Conservation (phyloP, 805 yeast species). For the Lipomyces sp. region DNA sequence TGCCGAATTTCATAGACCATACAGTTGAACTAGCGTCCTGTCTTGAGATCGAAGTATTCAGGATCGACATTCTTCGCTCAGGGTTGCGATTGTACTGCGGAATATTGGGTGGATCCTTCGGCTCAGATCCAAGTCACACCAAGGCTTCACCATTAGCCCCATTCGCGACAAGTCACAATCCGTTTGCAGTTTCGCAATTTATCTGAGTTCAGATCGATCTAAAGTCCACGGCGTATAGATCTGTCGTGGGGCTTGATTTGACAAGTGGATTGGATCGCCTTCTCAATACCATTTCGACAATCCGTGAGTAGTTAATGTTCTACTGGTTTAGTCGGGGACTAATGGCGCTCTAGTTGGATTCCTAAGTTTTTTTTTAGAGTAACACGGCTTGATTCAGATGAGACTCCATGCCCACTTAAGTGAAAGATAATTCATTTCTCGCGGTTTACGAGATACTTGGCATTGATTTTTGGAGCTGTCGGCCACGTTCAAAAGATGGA, state of each 20-base stretch:
- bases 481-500: conserved; percentile 14
- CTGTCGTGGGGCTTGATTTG: background rate
- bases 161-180: no score
- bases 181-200: background rate
- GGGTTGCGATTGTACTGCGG: background rate
- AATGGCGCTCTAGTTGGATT: background rate
- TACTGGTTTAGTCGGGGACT: background rate
- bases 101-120: background rate
- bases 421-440: conserved; percentile 1
- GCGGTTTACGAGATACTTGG: background rate
- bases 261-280: background rate
- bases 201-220: background rate
- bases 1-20: background rate
- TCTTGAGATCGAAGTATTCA: background rate
- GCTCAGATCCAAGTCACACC: no score
- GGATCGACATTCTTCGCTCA: background rate
- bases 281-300: background rate
- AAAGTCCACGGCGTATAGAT: background rate
- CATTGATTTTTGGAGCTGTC: background rate
- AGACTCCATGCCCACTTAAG: background rate
- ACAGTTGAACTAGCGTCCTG: background rate
- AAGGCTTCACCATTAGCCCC: no score
- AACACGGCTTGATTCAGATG: background rate
- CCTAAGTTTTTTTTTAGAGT: background rate
- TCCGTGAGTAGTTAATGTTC: background rate